Conservation (phyloP, 2,329 filamentous ascomycete species). For the Cyphellophora europaea region DNA sequence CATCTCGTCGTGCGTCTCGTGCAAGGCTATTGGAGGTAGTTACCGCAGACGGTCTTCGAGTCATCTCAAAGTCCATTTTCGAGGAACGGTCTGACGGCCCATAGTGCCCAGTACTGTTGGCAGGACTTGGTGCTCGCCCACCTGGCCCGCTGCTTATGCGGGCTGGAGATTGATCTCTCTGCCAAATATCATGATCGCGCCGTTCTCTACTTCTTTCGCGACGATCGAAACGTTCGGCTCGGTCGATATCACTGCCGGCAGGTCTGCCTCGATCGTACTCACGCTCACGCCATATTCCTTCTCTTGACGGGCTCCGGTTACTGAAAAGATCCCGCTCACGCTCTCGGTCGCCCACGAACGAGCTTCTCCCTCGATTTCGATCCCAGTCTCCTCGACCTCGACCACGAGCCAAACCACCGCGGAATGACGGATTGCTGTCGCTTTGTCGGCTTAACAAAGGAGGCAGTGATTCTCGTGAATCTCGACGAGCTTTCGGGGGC, state of each 20-base stretch:
- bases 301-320: slow-evolving; percentile 34
- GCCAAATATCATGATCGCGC: slow-evolving; percentile 25
- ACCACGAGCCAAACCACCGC: slow-evolving; percentile 30
- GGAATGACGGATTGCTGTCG: slow-evolving; percentile 28
- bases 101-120: slow-evolving; percentile 4
- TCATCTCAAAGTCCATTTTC: slow-evolving; percentile 13
- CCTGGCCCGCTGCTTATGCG: slow-evolving; percentile 13
- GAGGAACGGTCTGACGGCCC: slow-evolving; percentile 5
- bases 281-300: slow-evolving; percentile 31
- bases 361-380: slow-evolving; percentile 25
- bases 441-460: slow-evolving; percentile 26
- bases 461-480: slow-evolving; percentile 33
- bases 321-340: slow-evolving; percentile 34
- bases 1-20: slow-evolving; percentile 16
- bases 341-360: slow-evolving; percentile 32
- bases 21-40: slow-evolving; percentile 7
- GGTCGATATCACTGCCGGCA: slow-evolving; percentile 23
- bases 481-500: slow-evolving; percentile 32
- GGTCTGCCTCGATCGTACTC: slow-evolving; percentile 29
- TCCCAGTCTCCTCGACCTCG: slow-evolving; percentile 29
- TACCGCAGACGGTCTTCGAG: slow-evolving; percentile 9
- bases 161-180: slow-evolving; percentile 29
- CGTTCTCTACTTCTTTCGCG: slow-evolving; percentile 28
- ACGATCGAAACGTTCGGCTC: slow-evolving; percentile 15
- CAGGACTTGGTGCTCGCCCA: slow-evolving; percentile 7